These are phyloP conservation scores for Adansonia gregorii DNA, from an alignment of 441 rosid species.

Conservation along the genomic window DNA sequence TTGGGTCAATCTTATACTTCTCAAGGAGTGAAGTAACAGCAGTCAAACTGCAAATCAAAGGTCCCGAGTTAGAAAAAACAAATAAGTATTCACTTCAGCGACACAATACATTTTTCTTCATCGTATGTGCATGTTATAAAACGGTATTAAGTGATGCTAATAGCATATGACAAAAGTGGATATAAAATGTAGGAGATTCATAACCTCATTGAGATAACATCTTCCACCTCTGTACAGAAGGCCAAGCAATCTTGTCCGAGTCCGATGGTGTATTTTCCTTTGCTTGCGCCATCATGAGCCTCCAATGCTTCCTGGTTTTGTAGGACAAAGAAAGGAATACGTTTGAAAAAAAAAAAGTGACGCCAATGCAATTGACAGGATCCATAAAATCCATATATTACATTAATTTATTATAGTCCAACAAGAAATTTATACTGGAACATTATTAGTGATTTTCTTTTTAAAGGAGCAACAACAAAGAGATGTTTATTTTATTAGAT, in stretches of 20 bases:
- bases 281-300: constrained; percentile 92
- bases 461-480: not conserved
- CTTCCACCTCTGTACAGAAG: constrained; percentile 97
- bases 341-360: not conserved
- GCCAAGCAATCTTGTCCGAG: constrained; percentile 99
- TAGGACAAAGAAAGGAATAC: constrained; percentile 10
- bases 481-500: not conserved
- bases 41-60: constrained; percentile 62
- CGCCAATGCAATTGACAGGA: not conserved
- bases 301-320: constrained; percentile 78
- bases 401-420: not conserved
- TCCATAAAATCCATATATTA: not conserved
- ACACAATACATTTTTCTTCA: not conserved
- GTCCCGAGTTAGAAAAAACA: not conserved
- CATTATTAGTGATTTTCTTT: constrained; percentile 5
- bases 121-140: not conserved
- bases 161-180: constrained; percentile 2
- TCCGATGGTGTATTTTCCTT: constrained; percentile 96
- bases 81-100: not conserved
- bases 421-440: constrained; percentile 1
- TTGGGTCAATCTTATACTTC: constrained; percentile 87
- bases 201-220: constrained; percentile 98
- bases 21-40: constrained; percentile 87
- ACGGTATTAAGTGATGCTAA: not conserved
- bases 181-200: constrained; percentile 5